phyloP scores from a whole-genome alignment of 2,329 filamentous ascomycete species.

The Daldinia sp. region DNA sequence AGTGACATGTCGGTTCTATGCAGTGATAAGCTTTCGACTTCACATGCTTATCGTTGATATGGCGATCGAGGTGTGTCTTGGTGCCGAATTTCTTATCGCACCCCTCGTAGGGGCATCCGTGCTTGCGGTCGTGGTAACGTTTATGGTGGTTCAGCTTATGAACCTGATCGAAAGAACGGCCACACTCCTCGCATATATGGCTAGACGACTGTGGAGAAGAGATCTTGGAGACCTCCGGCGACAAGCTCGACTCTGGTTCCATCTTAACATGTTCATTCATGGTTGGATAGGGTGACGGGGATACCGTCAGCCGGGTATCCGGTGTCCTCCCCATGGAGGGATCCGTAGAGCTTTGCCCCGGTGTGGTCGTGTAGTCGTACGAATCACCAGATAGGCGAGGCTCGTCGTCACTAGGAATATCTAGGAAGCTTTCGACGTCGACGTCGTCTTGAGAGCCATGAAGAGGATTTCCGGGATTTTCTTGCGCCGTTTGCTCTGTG shows the following conservation, averaged over 20 bases:
- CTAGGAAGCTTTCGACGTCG: slow-evolving; percentile 47
- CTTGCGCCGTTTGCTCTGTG: slow-evolving; percentile 41
- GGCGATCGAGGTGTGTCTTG: slow-evolving; percentile 71
- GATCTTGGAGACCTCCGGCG: slow-evolving; percentile 46
- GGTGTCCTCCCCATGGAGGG: slow-evolving; percentile 51
- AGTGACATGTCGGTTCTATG: slow-evolving; percentile 65
- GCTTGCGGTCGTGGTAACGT: slow-evolving; percentile 69
- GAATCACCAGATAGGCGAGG: slow-evolving; percentile 49
- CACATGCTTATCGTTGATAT: slow-evolving; percentile 71
- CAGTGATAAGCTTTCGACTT: slow-evolving; percentile 72
- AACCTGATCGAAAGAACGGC: slow-evolving; percentile 65
- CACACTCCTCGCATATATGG: slow-evolving; percentile 57
- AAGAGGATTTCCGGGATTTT: slow-evolving; percentile 8
- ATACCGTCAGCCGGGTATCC: slow-evolving; percentile 50
- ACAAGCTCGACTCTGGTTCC: slow-evolving; percentile 46
- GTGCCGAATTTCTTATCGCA: slow-evolving; percentile 71
- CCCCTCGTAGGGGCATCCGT: slow-evolving; percentile 57
- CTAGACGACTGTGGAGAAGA: slow-evolving; percentile 40
- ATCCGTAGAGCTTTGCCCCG: slow-evolving; percentile 49
- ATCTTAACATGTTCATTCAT: slow-evolving; percentile 43
- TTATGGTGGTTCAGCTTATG: slow-evolving; percentile 73
- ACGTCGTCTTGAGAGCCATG: slow-evolving; percentile 38
- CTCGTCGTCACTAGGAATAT: slow-evolving; percentile 50
- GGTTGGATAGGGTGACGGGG: slow-evolving; percentile 49
- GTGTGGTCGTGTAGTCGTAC: slow-evolving; percentile 49